phyloP scores from a whole-genome alignment of 139 green algal genomes.

The Pedinophyceae sp. region DNA sequence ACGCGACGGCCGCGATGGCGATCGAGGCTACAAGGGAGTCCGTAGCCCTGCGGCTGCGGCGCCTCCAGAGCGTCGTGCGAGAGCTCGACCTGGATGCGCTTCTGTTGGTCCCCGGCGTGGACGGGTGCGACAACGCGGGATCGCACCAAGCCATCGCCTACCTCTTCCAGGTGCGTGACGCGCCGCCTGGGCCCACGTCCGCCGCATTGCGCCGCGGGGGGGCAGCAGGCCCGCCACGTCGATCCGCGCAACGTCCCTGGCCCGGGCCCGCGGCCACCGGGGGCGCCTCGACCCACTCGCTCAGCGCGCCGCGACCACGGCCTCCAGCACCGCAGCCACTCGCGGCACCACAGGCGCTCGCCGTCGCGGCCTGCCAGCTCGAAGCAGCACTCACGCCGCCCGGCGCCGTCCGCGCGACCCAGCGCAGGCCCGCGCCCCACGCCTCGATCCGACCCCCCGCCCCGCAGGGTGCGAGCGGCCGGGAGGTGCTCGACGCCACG shows the following conservation, averaged over 20 bases:
- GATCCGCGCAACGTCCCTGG: no score
- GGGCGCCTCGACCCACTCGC: neutral
- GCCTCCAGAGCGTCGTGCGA: neutral
- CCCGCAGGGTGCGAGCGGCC: no score
- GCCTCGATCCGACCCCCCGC: no score
- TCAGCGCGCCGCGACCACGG: neutral
- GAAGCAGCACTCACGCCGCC: no score
- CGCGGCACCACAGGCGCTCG: neutral
- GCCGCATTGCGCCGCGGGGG: no score
- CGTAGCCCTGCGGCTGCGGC: neutral
- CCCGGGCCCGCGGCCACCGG: no score
- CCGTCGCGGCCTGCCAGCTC: neutral
- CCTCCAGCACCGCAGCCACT: neutral
- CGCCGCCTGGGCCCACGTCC: no score
- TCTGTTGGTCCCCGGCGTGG: slow-evolving; percentile 10
- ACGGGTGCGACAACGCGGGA: slow-evolving; percentile 11
- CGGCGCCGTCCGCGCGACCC: no score
- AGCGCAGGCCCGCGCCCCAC: no score
- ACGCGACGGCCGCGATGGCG: no score
- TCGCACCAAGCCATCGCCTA: slow-evolving; percentile 12
- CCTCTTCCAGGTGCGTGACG: slow-evolving; percentile 11
- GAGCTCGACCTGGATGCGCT: slow-evolving; percentile 13
- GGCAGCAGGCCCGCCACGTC: no score
- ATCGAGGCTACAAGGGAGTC: no score
- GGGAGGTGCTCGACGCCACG: slow-evolving; percentile 11